Evolutionary conservation across 768 basidiomycete species (phyloP).

Genomic region (Collybiopsis confluens): DNA sequence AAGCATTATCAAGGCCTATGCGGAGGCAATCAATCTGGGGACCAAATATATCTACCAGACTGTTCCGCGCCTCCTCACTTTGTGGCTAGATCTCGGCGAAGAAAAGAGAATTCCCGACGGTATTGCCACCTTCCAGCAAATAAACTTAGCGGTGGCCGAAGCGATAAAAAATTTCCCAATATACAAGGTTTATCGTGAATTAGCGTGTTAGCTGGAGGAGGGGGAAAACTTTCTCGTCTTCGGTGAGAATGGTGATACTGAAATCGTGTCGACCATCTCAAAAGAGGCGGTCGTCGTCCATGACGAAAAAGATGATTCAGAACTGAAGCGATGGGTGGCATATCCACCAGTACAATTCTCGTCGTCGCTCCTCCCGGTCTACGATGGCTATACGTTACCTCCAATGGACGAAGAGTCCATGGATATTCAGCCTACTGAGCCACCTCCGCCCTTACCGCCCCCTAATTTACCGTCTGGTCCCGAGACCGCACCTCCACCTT

Average conservation of each 20-base stretch:
- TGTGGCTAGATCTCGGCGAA: slow-evolving; percentile 94
- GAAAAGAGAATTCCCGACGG: slow-evolving; percentile 20
- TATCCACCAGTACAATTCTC: slow-evolving; percentile 62
- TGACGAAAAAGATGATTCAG: background rate
- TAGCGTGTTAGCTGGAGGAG: slow-evolving; percentile 25
- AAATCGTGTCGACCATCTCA: slow-evolving; percentile 12
- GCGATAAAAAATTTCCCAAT: no score
- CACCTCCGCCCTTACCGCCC: slow-evolving; percentile 30
- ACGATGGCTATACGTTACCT: slow-evolving; percentile 37
- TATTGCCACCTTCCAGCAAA: slow-evolving; percentile 38
- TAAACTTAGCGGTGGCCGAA: no score
- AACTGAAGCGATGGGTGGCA: slow-evolving; percentile 50
- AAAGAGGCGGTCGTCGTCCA: background rate
- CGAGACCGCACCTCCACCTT: slow-evolving; percentile 8
- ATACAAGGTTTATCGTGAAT: no score
- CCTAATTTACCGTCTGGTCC: slow-evolving; percentile 24
- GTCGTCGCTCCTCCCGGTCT: slow-evolving; percentile 49
- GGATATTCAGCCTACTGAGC: slow-evolving; percentile 7
- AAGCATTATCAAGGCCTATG: slow-evolving; percentile 63
- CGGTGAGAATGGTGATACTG: slow-evolving; percentile 23
- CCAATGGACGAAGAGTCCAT: slow-evolving; percentile 14
- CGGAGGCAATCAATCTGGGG: slow-evolving; percentile 69
- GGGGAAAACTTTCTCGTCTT: slow-evolving; percentile 31
- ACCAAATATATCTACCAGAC: slow-evolving; percentile 97
- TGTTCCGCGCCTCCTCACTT: slow-evolving; percentile 86